Conservation (phyloP, 306 rosid species). For the Cucumis hystrix region DNA sequence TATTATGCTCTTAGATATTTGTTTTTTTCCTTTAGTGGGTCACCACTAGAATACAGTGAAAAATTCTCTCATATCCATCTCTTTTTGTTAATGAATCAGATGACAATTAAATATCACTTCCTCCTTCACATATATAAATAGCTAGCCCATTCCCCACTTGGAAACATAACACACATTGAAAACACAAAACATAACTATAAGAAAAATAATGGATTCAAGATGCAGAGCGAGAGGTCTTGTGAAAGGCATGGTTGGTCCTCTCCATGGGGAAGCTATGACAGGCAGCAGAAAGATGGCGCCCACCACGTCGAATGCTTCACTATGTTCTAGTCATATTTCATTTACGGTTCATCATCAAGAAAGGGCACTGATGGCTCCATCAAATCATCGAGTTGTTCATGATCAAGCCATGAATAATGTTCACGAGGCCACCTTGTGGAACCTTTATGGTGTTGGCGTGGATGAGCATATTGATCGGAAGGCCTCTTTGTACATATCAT, state of each 20-base stretch:
- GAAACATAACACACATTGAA: not conserved
- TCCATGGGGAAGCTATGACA: not conserved
- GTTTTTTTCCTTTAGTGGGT: not conserved
- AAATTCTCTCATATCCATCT: constrained; percentile 2
- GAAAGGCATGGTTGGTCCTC: not conserved
- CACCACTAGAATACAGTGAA: not conserved
- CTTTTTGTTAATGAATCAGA: not conserved
- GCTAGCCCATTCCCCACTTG: not conserved
- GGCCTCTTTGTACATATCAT: not conserved
- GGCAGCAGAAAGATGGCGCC: not conserved
- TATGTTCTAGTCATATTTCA: not conserved
- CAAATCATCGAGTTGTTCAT: not conserved
- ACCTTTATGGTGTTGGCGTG: not conserved
- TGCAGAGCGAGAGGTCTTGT: not conserved
- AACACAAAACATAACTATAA: not conserved
- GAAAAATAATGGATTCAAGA: not conserved
- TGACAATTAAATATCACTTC: not conserved
- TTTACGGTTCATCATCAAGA: not conserved
- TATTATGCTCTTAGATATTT: constrained; percentile 3
- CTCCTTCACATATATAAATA: not conserved
- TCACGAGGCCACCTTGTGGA: not conserved
- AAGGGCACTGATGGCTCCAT: not conserved
- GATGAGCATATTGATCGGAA: constrained; percentile 6
- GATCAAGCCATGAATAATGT: not conserved
- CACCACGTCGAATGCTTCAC: not conserved